phyloP scores from a whole-genome alignment of 2,329 filamentous ascomycete species.

The Colletotrichum echinochloae region DNA sequence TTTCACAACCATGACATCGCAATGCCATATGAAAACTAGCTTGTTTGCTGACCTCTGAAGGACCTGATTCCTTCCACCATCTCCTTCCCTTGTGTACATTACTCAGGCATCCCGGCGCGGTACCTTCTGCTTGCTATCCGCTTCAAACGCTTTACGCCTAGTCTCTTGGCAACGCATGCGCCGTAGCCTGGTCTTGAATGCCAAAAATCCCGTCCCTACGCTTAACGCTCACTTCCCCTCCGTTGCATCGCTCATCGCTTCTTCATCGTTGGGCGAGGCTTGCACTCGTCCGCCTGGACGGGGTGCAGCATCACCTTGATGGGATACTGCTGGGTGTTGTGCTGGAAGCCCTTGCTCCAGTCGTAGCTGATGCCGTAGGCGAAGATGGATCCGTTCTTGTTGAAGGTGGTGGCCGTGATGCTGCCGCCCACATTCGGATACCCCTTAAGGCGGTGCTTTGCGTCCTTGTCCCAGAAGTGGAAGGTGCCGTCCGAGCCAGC shows the following conservation, averaged over 20 bases:
- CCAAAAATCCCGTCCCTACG: background rate
- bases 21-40: conserved; percentile 17
- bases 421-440: conserved; percentile 87
- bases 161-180: background rate
- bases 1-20: conserved; percentile 14
- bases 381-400: conserved; percentile 84
- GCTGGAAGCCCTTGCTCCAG: conserved; percentile 96
- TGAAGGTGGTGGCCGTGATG: conserved; percentile 94
- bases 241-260: conserved; percentile 60
- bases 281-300: conserved; percentile 72
- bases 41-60: background rate
- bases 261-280: conserved; percentile 70
- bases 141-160: background rate
- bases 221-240: background rate
- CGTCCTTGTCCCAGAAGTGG: conserved; percentile 95
- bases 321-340: conserved; percentile 79
- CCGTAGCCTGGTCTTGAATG: background rate
- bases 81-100: conserved; percentile 18
- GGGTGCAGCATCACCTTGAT: conserved; percentile 90
- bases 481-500: conserved; percentile 96
- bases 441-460: conserved; percentile 89
- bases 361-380: conserved; percentile 95
- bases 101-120: conserved; percentile 2
- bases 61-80: background rate
- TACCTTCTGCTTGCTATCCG: background rate